Evolutionary conservation across 768 basidiomycete genomes (phyloP).

Genomic region (Lactarius sanguifluus): DNA sequence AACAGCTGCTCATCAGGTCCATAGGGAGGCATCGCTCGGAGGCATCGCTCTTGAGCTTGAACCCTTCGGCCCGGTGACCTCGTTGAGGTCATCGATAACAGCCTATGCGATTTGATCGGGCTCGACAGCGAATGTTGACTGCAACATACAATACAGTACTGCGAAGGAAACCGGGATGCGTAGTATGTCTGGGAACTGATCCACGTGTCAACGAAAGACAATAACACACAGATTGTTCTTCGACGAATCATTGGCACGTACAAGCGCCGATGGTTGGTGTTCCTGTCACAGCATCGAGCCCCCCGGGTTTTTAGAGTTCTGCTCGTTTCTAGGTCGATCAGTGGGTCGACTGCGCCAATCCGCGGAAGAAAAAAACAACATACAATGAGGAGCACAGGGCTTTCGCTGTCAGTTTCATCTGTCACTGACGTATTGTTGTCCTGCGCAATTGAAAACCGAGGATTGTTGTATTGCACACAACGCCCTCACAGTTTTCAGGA

Average conservation of each 20-base stretch:
- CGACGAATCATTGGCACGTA: not conserved
- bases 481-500: not conserved
- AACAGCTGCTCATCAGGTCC: not conserved
- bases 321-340: not conserved
- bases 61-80: not conserved
- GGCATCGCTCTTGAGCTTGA: not conserved
- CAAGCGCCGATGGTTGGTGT: not conserved
- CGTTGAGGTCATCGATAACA: not conserved
- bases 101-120: not conserved
- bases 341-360: not conserved
- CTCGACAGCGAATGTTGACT: not conserved
- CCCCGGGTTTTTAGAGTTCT: not conserved
- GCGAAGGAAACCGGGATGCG: not conserved
- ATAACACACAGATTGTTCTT: not conserved
- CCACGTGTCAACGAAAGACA: not conserved
- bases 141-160: not conserved
- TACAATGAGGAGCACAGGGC: not conserved
- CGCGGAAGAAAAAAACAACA: not conserved
- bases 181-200: not conserved
- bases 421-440: not conserved
- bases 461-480: not conserved
- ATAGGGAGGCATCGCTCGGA: not conserved
- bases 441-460: not conserved
- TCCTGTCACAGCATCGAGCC: not conserved
- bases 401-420: not conserved